A percentile compares a stretch with the other conserved stretches of the same genome.
Evolutionary conservation across 768 basidiomycete species (phyloP).

Genomic region (Agrocybe chaxingu): DNA sequence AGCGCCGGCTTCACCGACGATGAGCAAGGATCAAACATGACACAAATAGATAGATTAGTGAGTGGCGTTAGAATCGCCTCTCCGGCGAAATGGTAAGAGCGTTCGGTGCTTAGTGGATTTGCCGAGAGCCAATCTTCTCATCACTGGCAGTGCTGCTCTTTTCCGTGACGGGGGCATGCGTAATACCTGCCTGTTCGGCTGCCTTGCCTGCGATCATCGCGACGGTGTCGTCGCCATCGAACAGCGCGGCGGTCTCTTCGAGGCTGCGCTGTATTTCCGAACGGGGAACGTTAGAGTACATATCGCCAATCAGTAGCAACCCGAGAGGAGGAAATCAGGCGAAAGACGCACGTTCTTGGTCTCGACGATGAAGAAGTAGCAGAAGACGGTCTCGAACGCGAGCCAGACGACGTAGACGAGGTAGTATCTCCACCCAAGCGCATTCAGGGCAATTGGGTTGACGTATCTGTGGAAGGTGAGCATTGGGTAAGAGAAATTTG

Average conservation of each 20-base stretch:
- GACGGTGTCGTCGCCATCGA: slow-evolving; percentile 55
- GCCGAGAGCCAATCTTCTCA: neutral
- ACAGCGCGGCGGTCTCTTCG: slow-evolving; percentile 63
- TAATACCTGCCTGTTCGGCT: slow-evolving; percentile 19
- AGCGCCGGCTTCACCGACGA: too few species aligned
- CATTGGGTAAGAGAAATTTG: neutral
- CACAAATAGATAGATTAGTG: neutral
- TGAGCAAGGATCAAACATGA: neutral
- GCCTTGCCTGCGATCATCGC: slow-evolving; percentile 27
- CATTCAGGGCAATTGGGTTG: slow-evolving; percentile 37
- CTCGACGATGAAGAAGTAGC: slow-evolving; percentile 53
- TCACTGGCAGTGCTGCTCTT: slow-evolving; percentile 5
- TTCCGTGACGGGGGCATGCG: slow-evolving; percentile 8
- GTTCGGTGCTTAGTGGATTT: neutral
- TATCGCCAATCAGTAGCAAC: neutral
- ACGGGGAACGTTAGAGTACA: neutral
- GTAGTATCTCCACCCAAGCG: slow-evolving; percentile 64
- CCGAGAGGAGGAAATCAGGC: neutral
- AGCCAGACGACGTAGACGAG: slow-evolving; percentile 58
- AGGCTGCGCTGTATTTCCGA: slow-evolving; percentile 38
- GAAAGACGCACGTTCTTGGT: slow-evolving; percentile 36
- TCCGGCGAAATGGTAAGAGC: neutral
- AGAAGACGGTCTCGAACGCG: slow-evolving; percentile 47
- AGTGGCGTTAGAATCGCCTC: neutral
- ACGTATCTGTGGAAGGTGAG: slow-evolving; percentile 35